Evolutionary conservation across 805 yeast genomes (phyloP).

Genomic region (Ogataea glucozyma): DNA sequence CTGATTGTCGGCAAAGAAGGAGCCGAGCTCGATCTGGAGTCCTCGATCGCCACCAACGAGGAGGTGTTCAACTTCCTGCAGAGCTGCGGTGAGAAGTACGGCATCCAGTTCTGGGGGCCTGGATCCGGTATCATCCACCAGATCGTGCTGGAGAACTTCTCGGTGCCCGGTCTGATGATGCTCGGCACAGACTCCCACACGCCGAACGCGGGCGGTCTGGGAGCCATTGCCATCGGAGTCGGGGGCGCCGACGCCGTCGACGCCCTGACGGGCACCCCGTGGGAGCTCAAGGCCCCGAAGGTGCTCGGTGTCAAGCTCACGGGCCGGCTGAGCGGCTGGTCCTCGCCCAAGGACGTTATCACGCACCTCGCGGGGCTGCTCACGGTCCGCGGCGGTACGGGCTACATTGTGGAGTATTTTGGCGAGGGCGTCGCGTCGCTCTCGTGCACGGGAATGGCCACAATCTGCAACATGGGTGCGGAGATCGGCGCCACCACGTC

Average conservation of each 20-base stretch:
- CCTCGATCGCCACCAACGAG: constrained; percentile 86
- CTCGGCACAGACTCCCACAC: constrained; percentile 98
- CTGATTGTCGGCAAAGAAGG: constrained; percentile 95
- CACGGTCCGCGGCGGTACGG: constrained; percentile 98
- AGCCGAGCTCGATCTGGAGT: constrained; percentile 78
- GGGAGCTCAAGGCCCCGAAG: constrained; percentile 98
- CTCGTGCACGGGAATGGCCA: constrained; percentile 98
- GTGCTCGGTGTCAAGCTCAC: constrained; percentile 92
- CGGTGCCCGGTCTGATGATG: constrained; percentile 96
- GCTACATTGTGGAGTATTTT: constrained; percentile 92
- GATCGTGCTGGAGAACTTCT: constrained; percentile 93
- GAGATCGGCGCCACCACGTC: constrained; percentile 99
- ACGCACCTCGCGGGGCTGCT: constrained; percentile 89
- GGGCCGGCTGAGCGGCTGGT: constrained; percentile 91
- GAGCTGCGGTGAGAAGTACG: constrained; percentile 89
- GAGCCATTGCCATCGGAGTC: constrained; percentile 97
- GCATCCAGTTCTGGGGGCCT: constrained; percentile 98
- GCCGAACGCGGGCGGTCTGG: constrained; percentile 98
- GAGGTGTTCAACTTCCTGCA: constrained; percentile 93
- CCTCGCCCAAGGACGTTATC: constrained; percentile 95
- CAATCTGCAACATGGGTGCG: constrained; percentile 99
- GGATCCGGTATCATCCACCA: constrained; percentile 99
- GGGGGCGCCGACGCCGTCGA: constrained; percentile 99
- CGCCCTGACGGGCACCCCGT: constrained; percentile 88
- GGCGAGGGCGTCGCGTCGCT: constrained; percentile 93